These are phyloP conservation scores for Dioszegia hungarica DNA, from an alignment of 768 basidiomycete genomes.

Conservation along the genomic window DNA sequence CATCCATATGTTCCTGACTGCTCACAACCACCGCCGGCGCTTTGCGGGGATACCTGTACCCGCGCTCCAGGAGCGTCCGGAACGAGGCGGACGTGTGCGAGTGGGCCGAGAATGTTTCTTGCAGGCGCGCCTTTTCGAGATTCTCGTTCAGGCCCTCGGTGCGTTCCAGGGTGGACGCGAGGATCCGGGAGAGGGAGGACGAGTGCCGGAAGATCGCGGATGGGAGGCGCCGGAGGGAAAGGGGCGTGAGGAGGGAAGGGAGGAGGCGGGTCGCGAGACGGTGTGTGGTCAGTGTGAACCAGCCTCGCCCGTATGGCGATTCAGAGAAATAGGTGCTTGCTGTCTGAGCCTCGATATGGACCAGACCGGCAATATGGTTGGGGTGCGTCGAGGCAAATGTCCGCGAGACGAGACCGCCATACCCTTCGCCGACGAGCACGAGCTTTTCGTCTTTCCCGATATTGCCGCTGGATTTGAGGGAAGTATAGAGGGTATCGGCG, in stretches of 20 bases:
- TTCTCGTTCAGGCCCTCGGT: constrained; percentile 32
- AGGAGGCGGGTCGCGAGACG: constrained; percentile 38
- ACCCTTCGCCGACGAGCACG: constrained; percentile 46
- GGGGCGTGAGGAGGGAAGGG: constrained; percentile 40
- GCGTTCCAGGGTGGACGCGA: constrained; percentile 35
- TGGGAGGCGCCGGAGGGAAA: constrained; percentile 42
- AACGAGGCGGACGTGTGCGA: constrained; percentile 38
- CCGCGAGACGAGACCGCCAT: constrained; percentile 44
- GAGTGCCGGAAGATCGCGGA: constrained; percentile 40
- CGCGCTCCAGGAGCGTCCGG: constrained; percentile 27
- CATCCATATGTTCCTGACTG: constrained; percentile 29
- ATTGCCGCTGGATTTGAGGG: constrained; percentile 25
- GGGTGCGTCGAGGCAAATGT: constrained; percentile 45
- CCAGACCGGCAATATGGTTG: constrained; percentile 30
- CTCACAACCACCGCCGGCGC: constrained; percentile 36
- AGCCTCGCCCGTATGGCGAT: constrained; percentile 22
- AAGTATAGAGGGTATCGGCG: constrained; percentile 37
- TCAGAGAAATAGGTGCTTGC: constrained; percentile 46
- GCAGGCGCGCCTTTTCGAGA: constrained; percentile 41
- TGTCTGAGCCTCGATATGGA: constrained; percentile 48
- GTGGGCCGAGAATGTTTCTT: constrained; percentile 43
- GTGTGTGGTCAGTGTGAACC: constrained; percentile 26
- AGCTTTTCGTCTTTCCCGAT: constrained; percentile 12
- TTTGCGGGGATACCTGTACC: constrained; percentile 30
- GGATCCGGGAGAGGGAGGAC: constrained; percentile 37